These are phyloP conservation scores for Chlorella sp. DNA, from an alignment of 139 green algal genomes.

Conservation along the genomic window DNA sequence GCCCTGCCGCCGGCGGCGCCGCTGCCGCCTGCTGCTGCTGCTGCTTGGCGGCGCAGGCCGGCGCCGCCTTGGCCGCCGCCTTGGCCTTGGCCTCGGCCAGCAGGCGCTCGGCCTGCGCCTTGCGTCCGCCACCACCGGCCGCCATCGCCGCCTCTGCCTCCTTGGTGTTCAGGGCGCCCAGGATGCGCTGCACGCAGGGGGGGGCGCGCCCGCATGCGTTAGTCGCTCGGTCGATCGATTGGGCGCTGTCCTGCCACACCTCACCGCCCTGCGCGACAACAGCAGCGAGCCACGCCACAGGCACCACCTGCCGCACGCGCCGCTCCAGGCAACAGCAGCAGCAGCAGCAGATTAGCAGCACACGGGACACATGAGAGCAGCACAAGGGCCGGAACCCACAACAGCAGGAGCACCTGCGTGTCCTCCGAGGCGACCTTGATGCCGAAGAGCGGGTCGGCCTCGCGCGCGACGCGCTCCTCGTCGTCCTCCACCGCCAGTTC, in stretches of 20 bases:
- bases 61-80: not conserved
- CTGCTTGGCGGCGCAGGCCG: not conserved
- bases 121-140: constrained; percentile 61
- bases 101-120: constrained; percentile 55
- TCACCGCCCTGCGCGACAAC: too few relatives aligned
- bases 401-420: constrained; percentile 41
- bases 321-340: not conserved
- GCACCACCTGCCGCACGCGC: too few relatives aligned
- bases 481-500: constrained; percentile 42
- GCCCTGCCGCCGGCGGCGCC: not conserved
- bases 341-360: not conserved
- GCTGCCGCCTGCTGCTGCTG: not conserved
- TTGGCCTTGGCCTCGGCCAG: constrained; percentile 65
- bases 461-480: constrained; percentile 16
- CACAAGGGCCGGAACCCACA: not conserved
- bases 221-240: too few relatives aligned
- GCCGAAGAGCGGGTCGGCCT: constrained; percentile 32
- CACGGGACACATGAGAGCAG: not conserved
- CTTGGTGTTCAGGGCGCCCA: constrained; percentile 29
- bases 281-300: too few relatives aligned
- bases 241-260: too few relatives aligned
- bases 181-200: too few relatives aligned
- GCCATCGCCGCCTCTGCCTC: constrained; percentile 38
- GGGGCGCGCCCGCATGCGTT: too few relatives aligned
- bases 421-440: constrained; percentile 67